Conservation (phyloP, 805 yeast genomes). For the Limtongia smithiae region DNA sequence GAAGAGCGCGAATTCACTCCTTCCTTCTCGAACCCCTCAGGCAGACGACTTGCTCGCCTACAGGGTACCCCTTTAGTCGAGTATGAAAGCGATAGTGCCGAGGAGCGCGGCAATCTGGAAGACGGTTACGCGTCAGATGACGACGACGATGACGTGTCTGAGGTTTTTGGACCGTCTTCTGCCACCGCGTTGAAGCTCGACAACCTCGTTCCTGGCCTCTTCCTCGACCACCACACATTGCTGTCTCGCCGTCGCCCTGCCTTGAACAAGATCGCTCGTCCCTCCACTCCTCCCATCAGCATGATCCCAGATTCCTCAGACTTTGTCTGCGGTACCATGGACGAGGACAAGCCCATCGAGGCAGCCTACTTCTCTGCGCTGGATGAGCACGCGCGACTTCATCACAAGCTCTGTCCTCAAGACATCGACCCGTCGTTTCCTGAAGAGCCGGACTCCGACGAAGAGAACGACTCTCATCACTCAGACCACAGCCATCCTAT, state of each 20-base stretch:
- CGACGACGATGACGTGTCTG: constrained; percentile 7
- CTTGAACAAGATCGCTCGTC: constrained; percentile 11
- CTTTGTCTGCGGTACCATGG: constrained; percentile 32
- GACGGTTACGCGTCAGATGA: constrained; percentile 28
- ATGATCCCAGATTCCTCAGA: constrained; percentile 32
- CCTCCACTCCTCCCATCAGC: constrained; percentile 29
- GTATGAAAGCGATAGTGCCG: constrained; percentile 16
- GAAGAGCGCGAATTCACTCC: neutral
- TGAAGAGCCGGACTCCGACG: constrained; percentile 26
- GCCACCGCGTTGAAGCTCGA: neutral
- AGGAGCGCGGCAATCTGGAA: constrained; percentile 12
- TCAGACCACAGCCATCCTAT: neutral
- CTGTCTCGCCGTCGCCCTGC: too few relatives aligned
- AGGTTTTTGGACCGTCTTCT: neutral
- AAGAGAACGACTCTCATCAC: neutral
- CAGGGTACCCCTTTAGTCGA: constrained; percentile 15
- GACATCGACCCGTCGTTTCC: constrained; percentile 34
- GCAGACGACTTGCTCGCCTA: constrained; percentile 7
- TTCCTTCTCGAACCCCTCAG: neutral
- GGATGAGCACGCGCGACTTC: constrained; percentile 16
- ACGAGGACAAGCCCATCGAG: constrained; percentile 32
- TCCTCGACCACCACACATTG: neutral
- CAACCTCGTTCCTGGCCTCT: neutral
- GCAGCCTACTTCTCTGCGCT: constrained; percentile 29
- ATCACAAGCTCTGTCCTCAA: constrained; percentile 26